Percentiles rank a stretch among this genome's conserved stretches.
These are phyloP conservation scores for Komagataella ulmi DNA, from an alignment of 805 yeast species.

Conservation along the genomic window DNA sequence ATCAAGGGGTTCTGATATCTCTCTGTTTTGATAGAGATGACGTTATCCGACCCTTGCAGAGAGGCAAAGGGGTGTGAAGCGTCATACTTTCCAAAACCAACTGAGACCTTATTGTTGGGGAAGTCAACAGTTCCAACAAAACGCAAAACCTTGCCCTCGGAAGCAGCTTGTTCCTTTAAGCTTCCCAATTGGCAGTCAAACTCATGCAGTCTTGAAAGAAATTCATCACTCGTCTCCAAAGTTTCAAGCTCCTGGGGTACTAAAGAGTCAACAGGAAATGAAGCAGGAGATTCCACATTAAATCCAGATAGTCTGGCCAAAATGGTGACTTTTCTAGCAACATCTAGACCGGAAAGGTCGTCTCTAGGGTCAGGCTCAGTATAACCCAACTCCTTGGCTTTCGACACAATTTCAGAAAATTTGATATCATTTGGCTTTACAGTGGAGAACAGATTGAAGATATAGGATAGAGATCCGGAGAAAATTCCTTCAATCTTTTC, in stretches of 20 bases:
- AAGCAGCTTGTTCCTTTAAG: slow-evolving; percentile 69
- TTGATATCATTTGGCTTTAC: slow-evolving; percentile 44
- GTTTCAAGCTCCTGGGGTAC: slow-evolving; percentile 80
- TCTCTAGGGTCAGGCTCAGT: slow-evolving; percentile 99
- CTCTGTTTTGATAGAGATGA: slow-evolving; percentile 79
- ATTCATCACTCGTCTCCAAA: slow-evolving; percentile 62
- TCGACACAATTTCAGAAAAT: slow-evolving; percentile 81
- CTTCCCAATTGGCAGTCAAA: slow-evolving; percentile 71
- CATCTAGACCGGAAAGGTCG: slow-evolving; percentile 95
- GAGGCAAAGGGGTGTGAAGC: slow-evolving; percentile 92
- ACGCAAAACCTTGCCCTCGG: slow-evolving; percentile 78
- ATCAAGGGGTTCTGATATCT: slow-evolving; percentile 90
- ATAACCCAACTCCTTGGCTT: slow-evolving; percentile 86
- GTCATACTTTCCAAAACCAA: slow-evolving; percentile 80
- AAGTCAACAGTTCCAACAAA: slow-evolving; percentile 88
- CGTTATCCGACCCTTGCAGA: slow-evolving; percentile 92
- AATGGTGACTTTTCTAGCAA: slow-evolving; percentile 96
- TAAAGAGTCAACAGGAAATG: slow-evolving; percentile 89
- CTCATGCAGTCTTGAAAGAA: slow-evolving; percentile 65
- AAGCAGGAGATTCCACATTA: slow-evolving; percentile 70
- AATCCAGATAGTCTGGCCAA: slow-evolving; percentile 88
- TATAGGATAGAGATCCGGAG: slow-evolving; percentile 90
- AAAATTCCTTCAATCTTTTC: slow-evolving; percentile 90
- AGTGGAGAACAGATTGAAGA: slow-evolving; percentile 86
- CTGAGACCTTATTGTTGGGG: slow-evolving; percentile 54